Evolutionary conservation across 164 flowering plant species (phyloP).

Genomic region (Dillenia suffruticosa): DNA sequence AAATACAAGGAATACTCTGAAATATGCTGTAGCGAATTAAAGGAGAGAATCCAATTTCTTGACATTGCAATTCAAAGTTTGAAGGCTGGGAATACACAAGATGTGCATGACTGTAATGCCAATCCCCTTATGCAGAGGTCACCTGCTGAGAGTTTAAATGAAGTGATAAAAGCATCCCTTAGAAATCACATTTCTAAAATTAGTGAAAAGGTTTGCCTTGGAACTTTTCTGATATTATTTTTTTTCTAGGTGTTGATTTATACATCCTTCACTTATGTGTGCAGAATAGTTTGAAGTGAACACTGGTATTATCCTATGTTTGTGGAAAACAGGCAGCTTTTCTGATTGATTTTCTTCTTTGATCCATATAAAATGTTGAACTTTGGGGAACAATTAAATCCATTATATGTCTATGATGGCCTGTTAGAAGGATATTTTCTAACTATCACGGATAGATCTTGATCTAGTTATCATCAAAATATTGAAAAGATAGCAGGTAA

Average conservation of each 20-base stretch:
- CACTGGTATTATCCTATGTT: too few relatives aligned
- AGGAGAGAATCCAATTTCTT: slow-evolving; percentile 25
- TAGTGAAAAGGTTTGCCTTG: slow-evolving; percentile 29
- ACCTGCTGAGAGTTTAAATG: slow-evolving; percentile 34
- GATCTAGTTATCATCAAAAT: too few relatives aligned
- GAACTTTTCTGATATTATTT: neutral
- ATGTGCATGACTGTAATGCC: slow-evolving; percentile 14
- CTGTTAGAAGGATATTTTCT: too few relatives aligned
- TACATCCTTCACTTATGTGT: too few relatives aligned
- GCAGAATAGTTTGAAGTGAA: too few relatives aligned
- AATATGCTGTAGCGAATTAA: slow-evolving; percentile 27
- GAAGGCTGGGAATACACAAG: slow-evolving; percentile 14
- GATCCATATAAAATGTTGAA: too few relatives aligned
- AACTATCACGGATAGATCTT: too few relatives aligned
- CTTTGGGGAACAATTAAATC: too few relatives aligned
- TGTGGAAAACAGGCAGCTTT: too few relatives aligned
- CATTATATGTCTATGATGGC: too few relatives aligned
- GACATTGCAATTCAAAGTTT: slow-evolving; percentile 15
- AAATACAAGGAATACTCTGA: slow-evolving; percentile 22
- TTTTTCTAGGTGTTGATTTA: neutral
- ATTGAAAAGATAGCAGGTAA: too few relatives aligned
- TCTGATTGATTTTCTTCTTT: too few relatives aligned
- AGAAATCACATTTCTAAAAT: slow-evolving; percentile 8
- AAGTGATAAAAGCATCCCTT: slow-evolving; percentile 30
- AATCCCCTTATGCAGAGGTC: slow-evolving; percentile 12